Conservation (phyloP, 805 yeast genomes). For the Zygosaccharomyces rouxii region DNA sequence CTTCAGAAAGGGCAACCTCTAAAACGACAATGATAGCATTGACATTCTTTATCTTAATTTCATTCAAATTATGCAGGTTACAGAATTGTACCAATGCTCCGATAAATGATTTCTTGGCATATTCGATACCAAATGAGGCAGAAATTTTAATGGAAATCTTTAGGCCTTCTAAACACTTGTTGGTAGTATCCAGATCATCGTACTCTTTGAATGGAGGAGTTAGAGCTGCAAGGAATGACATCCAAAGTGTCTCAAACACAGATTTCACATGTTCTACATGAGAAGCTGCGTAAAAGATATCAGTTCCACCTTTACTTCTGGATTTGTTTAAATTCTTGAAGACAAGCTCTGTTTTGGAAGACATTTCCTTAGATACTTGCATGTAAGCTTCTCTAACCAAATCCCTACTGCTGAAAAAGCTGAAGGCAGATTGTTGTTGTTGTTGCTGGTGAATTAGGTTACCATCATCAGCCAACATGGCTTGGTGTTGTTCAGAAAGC, state of each 20-base stretch:
- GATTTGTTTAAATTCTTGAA: conserved; percentile 60
- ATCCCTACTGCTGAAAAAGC: conserved; percentile 66
- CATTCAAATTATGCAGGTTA: conserved; percentile 71
- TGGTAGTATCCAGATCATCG: conserved; percentile 67
- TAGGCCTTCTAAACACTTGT: conserved; percentile 77
- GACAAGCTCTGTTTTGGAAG: conserved; percentile 80
- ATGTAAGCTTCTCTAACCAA: conserved; percentile 76
- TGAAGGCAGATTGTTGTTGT: conserved; percentile 43
- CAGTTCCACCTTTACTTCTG: conserved; percentile 41
- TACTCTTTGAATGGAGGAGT: conserved; percentile 91
- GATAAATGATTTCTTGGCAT: conserved; percentile 84
- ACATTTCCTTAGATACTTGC: conserved; percentile 88
- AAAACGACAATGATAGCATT: conserved; percentile 72
- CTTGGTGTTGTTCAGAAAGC: conserved; percentile 91
- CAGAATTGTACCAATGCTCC: conserved; percentile 87
- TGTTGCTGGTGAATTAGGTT: conserved; percentile 34
- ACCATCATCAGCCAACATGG: conserved; percentile 64
- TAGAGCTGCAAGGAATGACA: conserved; percentile 91
- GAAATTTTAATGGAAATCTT: conserved; percentile 78
- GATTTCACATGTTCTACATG: conserved; percentile 88
- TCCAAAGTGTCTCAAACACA: conserved; percentile 92
- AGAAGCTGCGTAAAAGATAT: conserved; percentile 71
- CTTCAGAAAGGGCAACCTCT: conserved; percentile 74
- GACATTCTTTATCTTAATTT: conserved; percentile 73
- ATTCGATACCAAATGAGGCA: conserved; percentile 73